Evolutionary conservation across 1,284 basidiomycete genomes (phyloP).

Genomic region (Melampsora abietis-canadensis): DNA sequence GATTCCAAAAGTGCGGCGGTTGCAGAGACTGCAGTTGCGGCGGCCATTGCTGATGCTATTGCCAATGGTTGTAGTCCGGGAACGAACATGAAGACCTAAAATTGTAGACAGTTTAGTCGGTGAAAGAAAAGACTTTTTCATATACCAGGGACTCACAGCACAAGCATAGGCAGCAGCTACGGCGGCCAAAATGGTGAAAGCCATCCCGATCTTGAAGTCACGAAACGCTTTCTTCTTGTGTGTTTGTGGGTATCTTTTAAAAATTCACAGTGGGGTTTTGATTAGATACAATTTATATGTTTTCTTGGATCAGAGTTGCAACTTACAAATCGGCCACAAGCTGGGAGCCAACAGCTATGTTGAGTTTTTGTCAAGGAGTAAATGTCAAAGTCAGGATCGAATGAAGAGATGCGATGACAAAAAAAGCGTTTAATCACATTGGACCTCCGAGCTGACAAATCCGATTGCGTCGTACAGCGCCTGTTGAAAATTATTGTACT

Average conservation of each 20-base stretch:
- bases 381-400: too few relatives aligned
- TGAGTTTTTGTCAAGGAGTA: too few relatives aligned
- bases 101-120: not conserved
- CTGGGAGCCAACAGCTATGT: slow-evolving; percentile 14
- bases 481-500: not conserved
- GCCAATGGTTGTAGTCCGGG: slow-evolving; percentile 12
- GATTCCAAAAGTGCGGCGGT: not conserved
- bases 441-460: not conserved
- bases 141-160: not conserved
- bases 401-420: too few relatives aligned
- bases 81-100: slow-evolving; percentile 12
- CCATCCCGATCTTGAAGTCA: not conserved
- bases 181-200: not conserved
- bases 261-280: not conserved
- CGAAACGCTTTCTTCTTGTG: slow-evolving; percentile 1
- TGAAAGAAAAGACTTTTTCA: not conserved
- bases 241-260: not conserved
- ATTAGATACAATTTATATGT: not conserved
- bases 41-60: slow-evolving; percentile 5
- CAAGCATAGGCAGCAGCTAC: not conserved
- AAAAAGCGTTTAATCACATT: not conserved
- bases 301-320: not conserved
- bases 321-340: slow-evolving; percentile 20
- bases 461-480: not conserved
- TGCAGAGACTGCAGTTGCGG: not conserved